Percentiles rank a stretch among this genome's conserved stretches.
phyloP scores from a whole-genome alignment of 1,284 basidiomycete genomes.

The Ceratobasidium sp. region DNA sequence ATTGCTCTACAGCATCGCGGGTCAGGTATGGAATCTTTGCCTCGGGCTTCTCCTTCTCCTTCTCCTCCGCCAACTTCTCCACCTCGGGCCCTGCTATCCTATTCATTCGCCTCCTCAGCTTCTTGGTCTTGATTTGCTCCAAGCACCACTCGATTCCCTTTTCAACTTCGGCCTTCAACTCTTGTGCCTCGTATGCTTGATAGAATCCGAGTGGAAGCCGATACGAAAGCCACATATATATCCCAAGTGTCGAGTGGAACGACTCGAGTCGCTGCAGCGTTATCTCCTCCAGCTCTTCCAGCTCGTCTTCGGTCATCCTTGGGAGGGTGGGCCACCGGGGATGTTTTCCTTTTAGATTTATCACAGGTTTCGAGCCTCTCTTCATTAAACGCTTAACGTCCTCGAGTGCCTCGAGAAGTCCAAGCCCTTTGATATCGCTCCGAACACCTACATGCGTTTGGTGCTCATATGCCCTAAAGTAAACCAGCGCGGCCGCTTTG shows the following conservation, averaged over 20 bases:
- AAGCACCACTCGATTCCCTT: conserved; percentile 76
- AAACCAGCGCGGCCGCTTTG: conserved; percentile 57
- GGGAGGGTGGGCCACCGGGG: conserved; percentile 42
- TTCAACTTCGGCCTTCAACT: conserved; percentile 78
- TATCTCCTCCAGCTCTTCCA: conserved; percentile 55
- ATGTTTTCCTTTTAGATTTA: conserved; percentile 20
- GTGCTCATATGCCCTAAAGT: conserved; percentile 59
- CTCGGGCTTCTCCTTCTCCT: background rate
- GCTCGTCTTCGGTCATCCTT: conserved; percentile 40
- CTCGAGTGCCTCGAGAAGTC: conserved; percentile 64
- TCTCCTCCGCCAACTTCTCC: background rate
- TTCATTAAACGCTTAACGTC: conserved; percentile 61
- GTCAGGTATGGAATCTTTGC: conserved; percentile 24
- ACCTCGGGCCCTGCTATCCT: background rate
- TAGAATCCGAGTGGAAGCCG: conserved; percentile 83
- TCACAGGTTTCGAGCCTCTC: conserved; percentile 44
- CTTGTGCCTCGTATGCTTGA: conserved; percentile 67
- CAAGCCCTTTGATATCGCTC: conserved; percentile 57
- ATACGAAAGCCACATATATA: conserved; percentile 91
- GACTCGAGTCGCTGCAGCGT: conserved; percentile 75
- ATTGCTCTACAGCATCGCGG: conserved; percentile 24
- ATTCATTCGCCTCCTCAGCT: conserved; percentile 11
- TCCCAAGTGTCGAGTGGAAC: conserved; percentile 83
- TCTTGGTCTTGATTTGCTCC: conserved; percentile 51
- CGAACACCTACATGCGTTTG: conserved; percentile 60